Percentiles rank a stretch among this genome's conserved stretches.
Evolutionary conservation across 2,329 filamentous ascomycete species (phyloP).

Genomic region (Pezizomycotina sp.): DNA sequence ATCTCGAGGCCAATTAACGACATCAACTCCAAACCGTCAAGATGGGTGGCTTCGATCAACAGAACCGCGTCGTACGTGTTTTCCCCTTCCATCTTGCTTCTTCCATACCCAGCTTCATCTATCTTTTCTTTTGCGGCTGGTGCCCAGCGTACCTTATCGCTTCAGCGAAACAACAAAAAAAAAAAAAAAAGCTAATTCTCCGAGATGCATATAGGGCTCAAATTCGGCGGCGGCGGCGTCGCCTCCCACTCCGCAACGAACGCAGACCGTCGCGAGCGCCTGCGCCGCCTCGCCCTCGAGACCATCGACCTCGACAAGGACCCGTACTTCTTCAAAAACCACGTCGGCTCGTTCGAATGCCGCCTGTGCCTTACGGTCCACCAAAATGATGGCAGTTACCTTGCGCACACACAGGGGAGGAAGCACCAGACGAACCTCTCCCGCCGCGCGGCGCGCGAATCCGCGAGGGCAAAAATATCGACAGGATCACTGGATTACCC

Average conservation of each 20-base stretch:
- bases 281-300: slow-evolving; percentile 94
- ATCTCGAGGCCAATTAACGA: too few species aligned
- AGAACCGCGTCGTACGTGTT: slow-evolving; percentile 20
- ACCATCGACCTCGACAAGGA: slow-evolving; percentile 99
- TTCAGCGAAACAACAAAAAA: too few species aligned
- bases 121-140: too few species aligned
- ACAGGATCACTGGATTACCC: slow-evolving; percentile 52
- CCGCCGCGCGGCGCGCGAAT: slow-evolving; percentile 83
- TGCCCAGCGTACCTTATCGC: too few species aligned
- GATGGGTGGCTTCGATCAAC: slow-evolving; percentile 20
- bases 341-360: slow-evolving; percentile 95
- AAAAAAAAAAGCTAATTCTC: too few species aligned
- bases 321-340: slow-evolving; percentile 99
- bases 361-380: slow-evolving; percentile 92
- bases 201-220: too few species aligned
- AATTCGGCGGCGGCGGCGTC: slow-evolving; percentile 93
- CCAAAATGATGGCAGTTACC: slow-evolving; percentile 97
- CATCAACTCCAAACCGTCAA: too few species aligned
- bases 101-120: slow-evolving; percentile 12
- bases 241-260: slow-evolving; percentile 87
- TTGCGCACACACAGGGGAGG: slow-evolving; percentile 93
- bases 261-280: slow-evolving; percentile 88
- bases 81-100: too few species aligned
- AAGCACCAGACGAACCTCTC: slow-evolving; percentile 99
- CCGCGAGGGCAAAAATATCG: slow-evolving; percentile 60